These are phyloP conservation scores for Phytopythium delawarense DNA, from an alignment of 352 stramenopile genomes.

Conservation along the genomic window DNA sequence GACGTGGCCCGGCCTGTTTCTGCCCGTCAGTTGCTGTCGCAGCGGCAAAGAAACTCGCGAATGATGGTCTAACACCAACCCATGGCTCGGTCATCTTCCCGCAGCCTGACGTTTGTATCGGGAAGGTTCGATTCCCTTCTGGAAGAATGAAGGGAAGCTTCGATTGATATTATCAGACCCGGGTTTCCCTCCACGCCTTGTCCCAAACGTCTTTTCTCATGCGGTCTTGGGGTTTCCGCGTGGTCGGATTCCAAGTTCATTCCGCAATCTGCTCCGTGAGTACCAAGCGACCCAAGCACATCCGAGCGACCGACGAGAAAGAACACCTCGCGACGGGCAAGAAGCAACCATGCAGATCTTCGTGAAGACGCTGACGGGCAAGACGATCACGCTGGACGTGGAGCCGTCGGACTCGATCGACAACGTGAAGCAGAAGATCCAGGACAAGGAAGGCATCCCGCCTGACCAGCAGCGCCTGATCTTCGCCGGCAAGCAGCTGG, in stretches of 20 bases:
- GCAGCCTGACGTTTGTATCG: constrained; percentile 4
- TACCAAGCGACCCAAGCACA: constrained; percentile 15
- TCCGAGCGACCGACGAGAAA: constrained; percentile 11
- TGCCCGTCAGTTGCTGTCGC: constrained; percentile 1
- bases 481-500: constrained; percentile 90
- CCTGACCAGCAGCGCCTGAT: constrained; percentile 95
- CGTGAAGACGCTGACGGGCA: constrained; percentile 90
- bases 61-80: constrained; percentile 3
- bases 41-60: constrained; percentile 4
- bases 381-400: constrained; percentile 63
- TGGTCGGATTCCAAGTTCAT: constrained; percentile 3
- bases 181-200: neutral
- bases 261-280: constrained; percentile 14
- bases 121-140: constrained; percentile 7
- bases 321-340: neutral
- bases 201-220: constrained; percentile 3
- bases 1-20: neutral
- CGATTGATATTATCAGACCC: neutral
- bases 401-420: constrained; percentile 21
- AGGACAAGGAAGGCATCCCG: constrained; percentile 92
- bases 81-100: neutral
- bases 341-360: constrained; percentile 55
- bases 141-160: neutral
- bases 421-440: constrained; percentile 94
- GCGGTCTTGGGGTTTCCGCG: neutral